A percentile compares a stretch with the other conserved stretches of the same genome.
These are phyloP conservation scores for Gastrodia elata DNA, from an alignment of 106 monocot species.

Conservation along the genomic window DNA sequence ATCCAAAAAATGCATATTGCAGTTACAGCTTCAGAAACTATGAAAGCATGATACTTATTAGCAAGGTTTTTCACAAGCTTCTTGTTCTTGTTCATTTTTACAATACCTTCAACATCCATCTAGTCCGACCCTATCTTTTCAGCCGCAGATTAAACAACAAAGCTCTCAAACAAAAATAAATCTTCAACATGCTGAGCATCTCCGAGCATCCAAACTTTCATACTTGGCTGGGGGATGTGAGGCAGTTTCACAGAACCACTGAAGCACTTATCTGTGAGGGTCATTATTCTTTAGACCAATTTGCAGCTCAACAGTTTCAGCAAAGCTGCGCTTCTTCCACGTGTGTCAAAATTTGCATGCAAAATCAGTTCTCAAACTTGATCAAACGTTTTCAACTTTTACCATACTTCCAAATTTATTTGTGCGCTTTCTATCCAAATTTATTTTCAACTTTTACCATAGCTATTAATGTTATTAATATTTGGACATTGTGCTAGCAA, in stretches of 20 bases:
- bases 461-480: too few species aligned
- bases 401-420: too few species aligned
- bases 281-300: slow-evolving; percentile 37
- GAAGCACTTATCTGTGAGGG: slow-evolving; percentile 26
- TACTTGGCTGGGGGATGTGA: slow-evolving; percentile 22
- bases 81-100: slow-evolving; percentile 25
- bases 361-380: too few species aligned
- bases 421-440: too few species aligned
- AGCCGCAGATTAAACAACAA: slow-evolving; percentile 1
- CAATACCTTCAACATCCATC: slow-evolving; percentile 21
- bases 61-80: slow-evolving; percentile 24
- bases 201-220: slow-evolving; percentile 42
- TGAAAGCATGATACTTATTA: slow-evolving; percentile 38
- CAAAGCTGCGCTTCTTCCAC: slow-evolving; percentile 18
- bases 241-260: slow-evolving; percentile 27
- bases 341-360: too few species aligned
- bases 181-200: slow-evolving; percentile 43
- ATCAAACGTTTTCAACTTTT: too few species aligned
- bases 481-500: too few species aligned
- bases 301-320: slow-evolving; percentile 32
- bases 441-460: too few species aligned
- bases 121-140: slow-evolving; percentile 16
- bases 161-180: too few species aligned
- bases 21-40: slow-evolving; percentile 35
- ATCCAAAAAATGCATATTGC: slow-evolving; percentile 26